Conservation (phyloP, 345 rosid species). For the Raphanus sativus region DNA sequence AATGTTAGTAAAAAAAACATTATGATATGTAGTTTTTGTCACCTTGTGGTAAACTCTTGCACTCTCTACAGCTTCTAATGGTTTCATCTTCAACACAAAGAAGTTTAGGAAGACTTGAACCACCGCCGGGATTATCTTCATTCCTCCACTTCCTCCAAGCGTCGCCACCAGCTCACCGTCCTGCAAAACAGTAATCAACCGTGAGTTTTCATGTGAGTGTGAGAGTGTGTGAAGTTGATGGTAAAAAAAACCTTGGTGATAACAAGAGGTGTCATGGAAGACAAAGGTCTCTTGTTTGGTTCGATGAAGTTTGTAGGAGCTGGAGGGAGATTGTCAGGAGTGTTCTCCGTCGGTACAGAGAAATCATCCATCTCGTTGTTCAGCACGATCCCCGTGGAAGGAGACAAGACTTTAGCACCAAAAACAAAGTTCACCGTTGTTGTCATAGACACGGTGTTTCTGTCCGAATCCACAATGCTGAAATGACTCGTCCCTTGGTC, state of each 20-base stretch:
- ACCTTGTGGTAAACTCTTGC: slow-evolving; percentile 88
- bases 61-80: slow-evolving; percentile 69
- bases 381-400: slow-evolving; percentile 75
- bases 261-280: slow-evolving; percentile 97
- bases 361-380: slow-evolving; percentile 96
- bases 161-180: slow-evolving; percentile 69
- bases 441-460: slow-evolving; percentile 89
- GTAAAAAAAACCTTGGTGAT: slow-evolving; percentile 47
- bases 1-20: neutral
- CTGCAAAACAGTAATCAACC: slow-evolving; percentile 40
- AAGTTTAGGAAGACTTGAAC: slow-evolving; percentile 77
- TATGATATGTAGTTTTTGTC: neutral
- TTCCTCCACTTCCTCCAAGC: slow-evolving; percentile 86
- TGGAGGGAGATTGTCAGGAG: slow-evolving; percentile 76
- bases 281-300: slow-evolving; percentile 84
- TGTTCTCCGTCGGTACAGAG: slow-evolving; percentile 64
- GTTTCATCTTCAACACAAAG: slow-evolving; percentile 73
- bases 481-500: slow-evolving; percentile 97
- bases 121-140: slow-evolving; percentile 83
- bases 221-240: neutral
- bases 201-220: neutral
- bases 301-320: slow-evolving; percentile 79
- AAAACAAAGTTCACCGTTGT: slow-evolving; percentile 67
- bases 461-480: slow-evolving; percentile 70
- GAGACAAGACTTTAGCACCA: slow-evolving; percentile 75